Evolutionary conservation across 2,329 filamentous ascomycete genomes (phyloP), one percentile per base, ranked within the genome.

Genomic region (Cladophialophora carrionii): DNA sequence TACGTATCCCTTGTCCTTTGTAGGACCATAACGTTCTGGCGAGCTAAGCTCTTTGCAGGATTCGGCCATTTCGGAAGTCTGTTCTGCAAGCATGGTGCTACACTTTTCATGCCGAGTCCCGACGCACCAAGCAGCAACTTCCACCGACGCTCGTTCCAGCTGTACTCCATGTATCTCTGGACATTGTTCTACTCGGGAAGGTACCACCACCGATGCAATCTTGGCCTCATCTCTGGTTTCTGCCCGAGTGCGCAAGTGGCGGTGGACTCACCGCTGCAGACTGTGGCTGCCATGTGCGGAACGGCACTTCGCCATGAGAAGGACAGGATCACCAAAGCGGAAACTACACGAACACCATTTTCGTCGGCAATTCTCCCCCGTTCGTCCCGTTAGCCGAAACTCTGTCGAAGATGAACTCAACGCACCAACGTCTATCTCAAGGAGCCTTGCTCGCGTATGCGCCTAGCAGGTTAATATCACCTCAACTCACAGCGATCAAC

Each of bases 221-320:
- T 48, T 48, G 59, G 34, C 46, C 54, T 64, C 31, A 32, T 62
- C 34, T 31, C 58, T 34, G 46, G 53, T 7, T 46, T 34, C 48
- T 51, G 61, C 34, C 29, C 34, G 22, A 48, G 37, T 43, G 6
- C 14, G 37, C 34, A 57, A 66, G 46, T 52, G 55, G 67, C 67
- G 67, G 67, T 69, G 61, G 62, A 55, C 62, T 65, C 67, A 69
- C 67, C 67, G 67, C 67, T 58, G 62, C 66, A 60, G n/a, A 48
- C 48, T 43, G 61, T 64, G 55, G 61, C 63, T 57, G 61, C 61
- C 63, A 64, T 68, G 63, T 61, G 61, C 58, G 61, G 41, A 48
- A 56, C 31, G 26, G 17, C 9, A 37, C 48, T 7, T 34, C 41
- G 26, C 43, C 51, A 57, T 41, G 63, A 53, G 22, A 37, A 9